Base-by-base conservation (phyloP, 1,284 basidiomycete genomes). In the Sporisorium exsertum region DNA sequence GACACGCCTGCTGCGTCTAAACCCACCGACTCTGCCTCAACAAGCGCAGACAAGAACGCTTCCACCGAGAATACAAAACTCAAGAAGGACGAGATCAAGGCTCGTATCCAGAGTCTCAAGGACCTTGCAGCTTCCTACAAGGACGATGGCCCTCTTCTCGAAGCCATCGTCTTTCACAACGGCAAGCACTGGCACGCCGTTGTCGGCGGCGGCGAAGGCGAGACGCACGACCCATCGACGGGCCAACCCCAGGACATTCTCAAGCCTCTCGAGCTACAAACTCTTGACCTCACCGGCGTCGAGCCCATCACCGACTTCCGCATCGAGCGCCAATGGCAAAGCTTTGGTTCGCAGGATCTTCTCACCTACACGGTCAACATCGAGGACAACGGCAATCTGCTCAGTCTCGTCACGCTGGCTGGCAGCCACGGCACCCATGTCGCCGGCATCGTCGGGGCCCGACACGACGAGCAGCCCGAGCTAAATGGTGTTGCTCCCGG, bases 361-460 rank as follows among this genome's bases (percentile, higher is more conserved):
- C 70, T 86, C 57, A 86, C 83, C 45, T 86, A 85, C 72, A 78
- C 77, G 10, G 84, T 86, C 71, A 86, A 86, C 70, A 79, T 83
- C 47, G 52, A 79, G 53, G 71, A 81, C 47, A 74, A 81, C 33
- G 78, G 79, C 52, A 71, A 74, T 29, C 46, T 80, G 5, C 80
- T 83, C 50, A 82, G 80, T 59, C 68, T 86, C 32, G 84, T 85
- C 53, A 80, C 78, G 26, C 63, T 81, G 5, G 76, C 81, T n/a
- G 85, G 85, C 18, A 80, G 76, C 33, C 85, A 86, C 67, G 85
- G 84, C 29, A 85, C 85, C 22, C 85, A 86, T 64, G 85, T 86
- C 7, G 85, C 84, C 13, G 84, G 84, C 26, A 86, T 86, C 51
- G 82, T 85, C 33, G 83, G 79, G 26, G 84, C 85, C 4, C 61